Conservation (phyloP, 352 stramenopile genomes). For the Peronospora tabacina region DNA sequence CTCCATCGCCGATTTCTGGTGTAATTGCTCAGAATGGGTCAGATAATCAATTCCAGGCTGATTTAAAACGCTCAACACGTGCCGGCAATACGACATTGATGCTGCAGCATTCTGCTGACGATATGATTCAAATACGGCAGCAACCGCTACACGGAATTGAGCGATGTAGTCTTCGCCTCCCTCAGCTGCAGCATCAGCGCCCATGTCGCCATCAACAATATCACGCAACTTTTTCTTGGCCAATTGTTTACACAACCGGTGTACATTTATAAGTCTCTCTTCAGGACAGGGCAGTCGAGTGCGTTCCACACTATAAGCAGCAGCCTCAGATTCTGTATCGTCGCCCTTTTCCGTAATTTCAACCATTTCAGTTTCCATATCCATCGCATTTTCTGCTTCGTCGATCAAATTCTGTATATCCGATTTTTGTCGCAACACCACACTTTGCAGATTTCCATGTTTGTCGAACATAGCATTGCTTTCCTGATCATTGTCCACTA, state of each 20-base stretch:
- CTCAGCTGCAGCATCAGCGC: slow-evolving; percentile 36
- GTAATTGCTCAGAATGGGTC: slow-evolving; percentile 18
- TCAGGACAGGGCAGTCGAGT: slow-evolving; percentile 60
- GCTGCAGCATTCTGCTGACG: slow-evolving; percentile 71
- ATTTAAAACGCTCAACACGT: slow-evolving; percentile 47
- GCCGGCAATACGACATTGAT: slow-evolving; percentile 77
- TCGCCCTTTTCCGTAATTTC: slow-evolving; percentile 56
- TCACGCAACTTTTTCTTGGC: slow-evolving; percentile 70
- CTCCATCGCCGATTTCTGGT: slow-evolving; percentile 65
- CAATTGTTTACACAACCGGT: slow-evolving; percentile 60
- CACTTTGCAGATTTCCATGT: slow-evolving; percentile 58
- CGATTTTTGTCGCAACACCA: slow-evolving; percentile 26
- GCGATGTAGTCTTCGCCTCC: slow-evolving; percentile 51
- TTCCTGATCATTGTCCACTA: slow-evolving; percentile 48
- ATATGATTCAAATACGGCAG: slow-evolving; percentile 41
- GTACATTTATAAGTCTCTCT: slow-evolving; percentile 48
- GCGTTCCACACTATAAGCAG: slow-evolving; percentile 34
- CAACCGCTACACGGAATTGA: slow-evolving; percentile 47
- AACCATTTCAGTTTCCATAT: slow-evolving; percentile 52
- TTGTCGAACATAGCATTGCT: slow-evolving; percentile 67
- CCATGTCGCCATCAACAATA: slow-evolving; percentile 60
- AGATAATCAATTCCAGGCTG: slow-evolving; percentile 36
- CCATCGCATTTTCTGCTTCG: slow-evolving; percentile 33
- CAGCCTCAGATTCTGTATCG: slow-evolving; percentile 12
- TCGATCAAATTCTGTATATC: slow-evolving; percentile 12